phyloP scores from a whole-genome alignment of 208 protist genomes.

The Leishmania lainsoni region DNA sequence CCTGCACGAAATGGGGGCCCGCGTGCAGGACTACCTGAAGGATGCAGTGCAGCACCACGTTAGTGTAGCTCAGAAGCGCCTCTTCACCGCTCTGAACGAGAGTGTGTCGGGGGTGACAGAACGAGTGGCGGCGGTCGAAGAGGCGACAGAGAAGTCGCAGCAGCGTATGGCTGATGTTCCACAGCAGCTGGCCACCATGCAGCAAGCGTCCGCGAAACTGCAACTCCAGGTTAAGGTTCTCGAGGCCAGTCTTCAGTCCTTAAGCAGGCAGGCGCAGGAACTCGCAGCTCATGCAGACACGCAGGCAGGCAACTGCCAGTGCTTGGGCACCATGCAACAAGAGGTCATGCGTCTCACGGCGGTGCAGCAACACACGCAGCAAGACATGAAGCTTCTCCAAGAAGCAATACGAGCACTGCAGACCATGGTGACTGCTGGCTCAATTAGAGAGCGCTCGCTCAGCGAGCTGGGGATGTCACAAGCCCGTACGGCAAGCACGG shows the following conservation, averaged over 20 bases:
- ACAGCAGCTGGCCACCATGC: conserved; percentile 15
- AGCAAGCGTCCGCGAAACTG: not conserved
- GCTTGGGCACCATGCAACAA: conserved; percentile 24
- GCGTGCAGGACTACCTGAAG: conserved; percentile 35
- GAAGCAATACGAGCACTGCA: conserved; percentile 17
- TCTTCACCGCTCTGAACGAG: conserved; percentile 22
- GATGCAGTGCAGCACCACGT: conserved; percentile 23
- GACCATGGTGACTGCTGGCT: not conserved
- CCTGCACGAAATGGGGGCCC: conserved; percentile 27
- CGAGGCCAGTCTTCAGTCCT: conserved; percentile 20
- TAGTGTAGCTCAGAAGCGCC: conserved; percentile 26
- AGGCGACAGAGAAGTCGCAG: conserved; percentile 10
- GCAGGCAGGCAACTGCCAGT: conserved; percentile 15
- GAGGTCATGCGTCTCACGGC: conserved; percentile 18
- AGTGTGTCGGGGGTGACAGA: conserved; percentile 15
- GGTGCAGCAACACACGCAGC: conserved; percentile 17
- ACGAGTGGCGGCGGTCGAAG: conserved; percentile 13
- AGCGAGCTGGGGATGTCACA: conserved; percentile 15
- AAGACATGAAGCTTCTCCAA: conserved; percentile 25
- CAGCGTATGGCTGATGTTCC: conserved; percentile 2
- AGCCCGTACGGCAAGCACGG: conserved; percentile 34
- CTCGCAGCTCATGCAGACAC: conserved; percentile 15
- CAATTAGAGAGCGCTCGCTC: conserved; percentile 7
- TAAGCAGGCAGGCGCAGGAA: conserved; percentile 13
- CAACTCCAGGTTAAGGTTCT: conserved; percentile 12